Conservation (phyloP, 2,329 filamentous ascomycete species). For the Sarocladium kiliense region DNA sequence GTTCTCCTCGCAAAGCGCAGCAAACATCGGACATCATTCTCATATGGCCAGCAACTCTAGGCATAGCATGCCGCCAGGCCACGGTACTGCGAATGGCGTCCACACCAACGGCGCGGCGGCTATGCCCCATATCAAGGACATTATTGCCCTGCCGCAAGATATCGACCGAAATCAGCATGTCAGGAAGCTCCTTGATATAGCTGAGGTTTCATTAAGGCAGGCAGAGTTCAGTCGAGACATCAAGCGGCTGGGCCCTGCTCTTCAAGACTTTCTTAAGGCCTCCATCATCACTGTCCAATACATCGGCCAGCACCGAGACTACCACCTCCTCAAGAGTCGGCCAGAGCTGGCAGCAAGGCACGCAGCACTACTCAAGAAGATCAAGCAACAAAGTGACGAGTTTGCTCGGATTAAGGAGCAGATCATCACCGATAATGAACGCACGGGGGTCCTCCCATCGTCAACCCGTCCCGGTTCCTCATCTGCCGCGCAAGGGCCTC, state of each 20-base stretch:
- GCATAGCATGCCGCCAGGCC: slow-evolving; percentile 23
- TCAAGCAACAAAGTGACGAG: slow-evolving; percentile 39
- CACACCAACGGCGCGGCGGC: slow-evolving; percentile 23
- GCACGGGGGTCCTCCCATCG: slow-evolving; percentile 51
- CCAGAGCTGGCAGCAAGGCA: slow-evolving; percentile 44
- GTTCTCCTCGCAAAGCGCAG: background rate
- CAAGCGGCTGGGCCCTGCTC: slow-evolving; percentile 65
- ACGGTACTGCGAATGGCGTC: slow-evolving; percentile 7
- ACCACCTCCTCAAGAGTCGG: slow-evolving; percentile 53
- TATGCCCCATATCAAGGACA: slow-evolving; percentile 49
- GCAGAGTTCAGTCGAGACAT: slow-evolving; percentile 61
- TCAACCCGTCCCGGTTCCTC: slow-evolving; percentile 13
- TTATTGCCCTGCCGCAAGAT: slow-evolving; percentile 40
- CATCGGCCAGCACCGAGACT: slow-evolving; percentile 73
- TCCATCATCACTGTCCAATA: slow-evolving; percentile 72
- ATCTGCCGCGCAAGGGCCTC: slow-evolving; percentile 12
- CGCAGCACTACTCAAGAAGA: slow-evolving; percentile 42
- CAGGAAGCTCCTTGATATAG: slow-evolving; percentile 47
- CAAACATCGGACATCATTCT: background rate
- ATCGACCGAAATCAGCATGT: slow-evolving; percentile 45
- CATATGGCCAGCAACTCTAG: slow-evolving; percentile 26
- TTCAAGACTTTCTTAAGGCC: slow-evolving; percentile 79
- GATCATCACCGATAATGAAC: slow-evolving; percentile 59
- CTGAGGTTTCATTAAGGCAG: slow-evolving; percentile 48
- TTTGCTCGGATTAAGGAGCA: slow-evolving; percentile 55